Evolutionary conservation across 2,329 filamentous ascomycete genomes (phyloP).

Genomic region (Alternaria angustiovoidea): DNA sequence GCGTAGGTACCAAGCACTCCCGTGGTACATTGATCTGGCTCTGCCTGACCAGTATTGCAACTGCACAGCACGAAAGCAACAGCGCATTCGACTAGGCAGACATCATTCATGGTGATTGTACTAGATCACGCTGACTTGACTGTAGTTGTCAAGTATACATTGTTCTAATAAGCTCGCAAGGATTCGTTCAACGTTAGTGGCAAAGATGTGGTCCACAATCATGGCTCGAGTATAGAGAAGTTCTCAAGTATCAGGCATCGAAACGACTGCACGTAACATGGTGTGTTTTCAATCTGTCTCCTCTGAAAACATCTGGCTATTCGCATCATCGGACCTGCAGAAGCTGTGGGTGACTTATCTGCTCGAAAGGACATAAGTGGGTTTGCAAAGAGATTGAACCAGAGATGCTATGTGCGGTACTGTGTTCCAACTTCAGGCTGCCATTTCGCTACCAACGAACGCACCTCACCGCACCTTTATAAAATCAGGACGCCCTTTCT

Average conservation of each 20-base stretch:
- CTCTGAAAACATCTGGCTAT: no score
- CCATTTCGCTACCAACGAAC: not conserved
- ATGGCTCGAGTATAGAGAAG: no score
- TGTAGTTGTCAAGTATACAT: no score
- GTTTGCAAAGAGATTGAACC: not conserved
- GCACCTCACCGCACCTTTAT: not conserved
- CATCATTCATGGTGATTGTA: not conserved
- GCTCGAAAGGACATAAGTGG: not conserved
- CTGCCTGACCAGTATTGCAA: not conserved
- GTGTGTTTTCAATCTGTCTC: no score
- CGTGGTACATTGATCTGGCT: not conserved
- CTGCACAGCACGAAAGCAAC: not conserved
- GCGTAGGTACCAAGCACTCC: not conserved
- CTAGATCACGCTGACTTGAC: not conserved
- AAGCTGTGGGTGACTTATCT: no score
- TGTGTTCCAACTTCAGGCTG: not conserved
- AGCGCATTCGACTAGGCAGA: not conserved
- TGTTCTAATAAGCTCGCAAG: no score
- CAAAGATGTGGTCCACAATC: no score
- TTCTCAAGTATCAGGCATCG: no score
- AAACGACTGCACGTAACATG: no score
- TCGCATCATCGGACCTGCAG: no score
- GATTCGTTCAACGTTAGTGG: no score
- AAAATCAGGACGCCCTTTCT: not conserved
- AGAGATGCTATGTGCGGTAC: not conserved